phyloP scores from a whole-genome alignment of 2,329 filamentous ascomycete species.

The Pseudogymnoascus sp. region DNA sequence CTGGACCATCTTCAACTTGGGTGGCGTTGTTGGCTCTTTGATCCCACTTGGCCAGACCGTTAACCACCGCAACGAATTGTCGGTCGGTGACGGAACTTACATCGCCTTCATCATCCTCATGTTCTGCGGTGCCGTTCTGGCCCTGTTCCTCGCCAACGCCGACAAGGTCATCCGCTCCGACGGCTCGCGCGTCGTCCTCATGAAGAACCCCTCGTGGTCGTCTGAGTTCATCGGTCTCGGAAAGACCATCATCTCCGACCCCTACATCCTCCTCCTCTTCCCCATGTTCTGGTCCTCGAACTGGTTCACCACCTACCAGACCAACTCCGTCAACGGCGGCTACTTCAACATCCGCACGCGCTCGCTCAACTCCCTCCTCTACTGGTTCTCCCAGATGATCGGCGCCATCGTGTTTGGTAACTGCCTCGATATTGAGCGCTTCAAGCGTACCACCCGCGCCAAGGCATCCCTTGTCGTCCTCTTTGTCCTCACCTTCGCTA shows the following conservation, averaged over 20 bases:
- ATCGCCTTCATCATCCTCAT: constrained; percentile 83
- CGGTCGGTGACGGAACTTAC: constrained; percentile 69
- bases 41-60: constrained; percentile 70
- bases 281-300: constrained; percentile 77
- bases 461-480: constrained; percentile 54
- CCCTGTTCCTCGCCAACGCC: constrained; percentile 63
- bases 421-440: constrained; percentile 51
- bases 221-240: constrained; percentile 69
- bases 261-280: constrained; percentile 67
- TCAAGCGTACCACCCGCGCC: constrained; percentile 60
- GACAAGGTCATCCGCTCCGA: constrained; percentile 66
- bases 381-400: constrained; percentile 71
- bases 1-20: constrained; percentile 90
- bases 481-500: constrained; percentile 61
- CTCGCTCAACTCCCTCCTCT: constrained; percentile 70
- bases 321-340: constrained; percentile 63
- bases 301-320: constrained; percentile 74
- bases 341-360: constrained; percentile 68
- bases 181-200: constrained; percentile 71
- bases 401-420: constrained; percentile 67
- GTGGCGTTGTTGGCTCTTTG: constrained; percentile 65
- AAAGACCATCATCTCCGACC: constrained; percentile 62
- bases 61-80: constrained; percentile 40
- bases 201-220: constrained; percentile 84
- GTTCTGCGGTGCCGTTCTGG: constrained; percentile 59